These are phyloP conservation scores for Hypoxylon crocopeplum DNA, from an alignment of 495 filamentous ascomycete species.

Conservation along the genomic window DNA sequence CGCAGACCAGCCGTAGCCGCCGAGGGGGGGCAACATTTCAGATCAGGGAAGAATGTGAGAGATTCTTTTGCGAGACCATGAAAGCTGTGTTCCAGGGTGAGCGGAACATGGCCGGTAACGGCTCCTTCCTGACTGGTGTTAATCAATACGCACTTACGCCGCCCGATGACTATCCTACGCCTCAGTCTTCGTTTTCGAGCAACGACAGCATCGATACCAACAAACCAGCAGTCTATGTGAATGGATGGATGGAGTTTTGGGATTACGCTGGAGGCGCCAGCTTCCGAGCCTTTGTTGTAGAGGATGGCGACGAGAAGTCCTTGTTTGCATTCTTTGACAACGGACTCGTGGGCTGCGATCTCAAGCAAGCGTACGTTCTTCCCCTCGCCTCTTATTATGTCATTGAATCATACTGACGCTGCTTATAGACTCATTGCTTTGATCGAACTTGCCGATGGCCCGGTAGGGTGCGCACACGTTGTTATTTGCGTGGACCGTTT, in stretches of 20 bases:
- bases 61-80: constrained; percentile 97
- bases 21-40: constrained; percentile 90
- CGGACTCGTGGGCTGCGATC: constrained; percentile 68
- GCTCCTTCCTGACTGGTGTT: constrained; percentile 78
- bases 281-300: constrained; percentile 83
- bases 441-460: constrained; percentile 81
- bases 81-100: constrained; percentile 93
- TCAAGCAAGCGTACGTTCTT: constrained; percentile 83
- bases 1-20: constrained; percentile 53
- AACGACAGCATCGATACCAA: constrained; percentile 14
- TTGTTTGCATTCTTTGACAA: constrained; percentile 89
- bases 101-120: constrained; percentile 73
- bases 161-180: constrained; percentile 47
- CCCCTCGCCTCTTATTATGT: constrained; percentile 3
- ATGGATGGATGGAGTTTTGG: constrained; percentile 78
- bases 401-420: constrained; percentile 22
- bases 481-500: constrained; percentile 80
- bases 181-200: constrained; percentile 27
- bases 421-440: constrained; percentile 77
- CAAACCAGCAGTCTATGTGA: constrained; percentile 35
- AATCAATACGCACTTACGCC: constrained; percentile 49
- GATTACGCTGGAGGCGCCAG: constrained; percentile 83
- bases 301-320: constrained; percentile 67
- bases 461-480: constrained; percentile 76
- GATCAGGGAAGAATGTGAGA: constrained; percentile 99